These are phyloP conservation scores for Coniophora puteana DNA, from an alignment of 1,284 basidiomycete species.

Conservation along the genomic window DNA sequence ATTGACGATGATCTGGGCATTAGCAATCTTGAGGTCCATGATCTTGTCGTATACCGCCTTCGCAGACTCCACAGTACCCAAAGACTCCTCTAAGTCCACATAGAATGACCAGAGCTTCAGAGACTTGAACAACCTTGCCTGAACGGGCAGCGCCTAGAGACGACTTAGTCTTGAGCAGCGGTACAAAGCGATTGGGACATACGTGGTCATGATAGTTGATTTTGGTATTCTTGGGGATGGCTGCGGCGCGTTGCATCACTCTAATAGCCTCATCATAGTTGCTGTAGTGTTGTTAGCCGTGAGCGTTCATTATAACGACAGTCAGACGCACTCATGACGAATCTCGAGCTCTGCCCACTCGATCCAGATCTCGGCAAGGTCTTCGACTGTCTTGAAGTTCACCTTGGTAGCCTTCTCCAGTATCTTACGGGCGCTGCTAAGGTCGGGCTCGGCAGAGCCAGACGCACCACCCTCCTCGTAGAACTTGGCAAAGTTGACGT, in stretches of 20 bases:
- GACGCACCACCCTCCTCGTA: conserved; percentile 93
- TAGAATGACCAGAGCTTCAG: conserved; percentile 99
- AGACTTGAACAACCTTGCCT: conserved; percentile 93
- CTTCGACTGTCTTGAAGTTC: conserved; percentile 94
- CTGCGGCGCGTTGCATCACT: conserved; percentile 94
- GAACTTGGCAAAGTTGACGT: conserved; percentile 95
- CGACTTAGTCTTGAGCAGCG: conserved; percentile 11
- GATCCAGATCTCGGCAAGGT: conserved; percentile 98
- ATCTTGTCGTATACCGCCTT: conserved; percentile 97
- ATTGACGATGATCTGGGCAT: conserved; percentile 96
- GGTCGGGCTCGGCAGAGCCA: conserved; percentile 75
- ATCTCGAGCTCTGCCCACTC: conserved; percentile 99
- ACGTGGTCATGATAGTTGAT: conserved; percentile 96
- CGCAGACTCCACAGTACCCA: conserved; percentile 89
- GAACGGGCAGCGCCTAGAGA: conserved; percentile 75
- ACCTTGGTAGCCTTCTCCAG: conserved; percentile 91
- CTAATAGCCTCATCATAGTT: conserved; percentile 95
- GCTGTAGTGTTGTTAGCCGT: conserved; percentile 38
- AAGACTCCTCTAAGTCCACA: conserved; percentile 95
- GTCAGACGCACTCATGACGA: conserved; percentile 74
- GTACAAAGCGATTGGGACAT: conserved; percentile 27
- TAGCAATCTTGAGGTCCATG: conserved; percentile 96
- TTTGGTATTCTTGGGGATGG: conserved; percentile 86
- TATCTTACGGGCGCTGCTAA: conserved; percentile 87
- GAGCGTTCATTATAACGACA: conserved; percentile 1